These are phyloP conservation scores for Euphorbia celastroides DNA, from an alignment of 441 rosid species.

Conservation along the genomic window DNA sequence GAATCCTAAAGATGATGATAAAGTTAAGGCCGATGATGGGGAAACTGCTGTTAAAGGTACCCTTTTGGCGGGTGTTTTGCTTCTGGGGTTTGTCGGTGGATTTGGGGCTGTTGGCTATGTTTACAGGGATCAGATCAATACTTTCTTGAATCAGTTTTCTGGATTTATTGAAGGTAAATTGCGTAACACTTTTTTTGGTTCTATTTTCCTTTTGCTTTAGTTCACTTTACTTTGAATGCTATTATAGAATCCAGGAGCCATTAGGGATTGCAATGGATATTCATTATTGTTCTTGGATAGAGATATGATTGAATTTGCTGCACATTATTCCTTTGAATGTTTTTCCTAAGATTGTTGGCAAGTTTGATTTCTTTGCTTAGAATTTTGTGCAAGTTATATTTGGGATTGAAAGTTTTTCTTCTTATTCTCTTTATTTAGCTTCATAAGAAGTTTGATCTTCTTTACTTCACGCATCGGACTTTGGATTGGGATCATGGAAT, in stretches of 20 bases:
- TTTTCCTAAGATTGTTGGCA: too few relatives aligned
- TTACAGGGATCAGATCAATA: constrained; percentile 78
- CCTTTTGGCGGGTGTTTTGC: constrained; percentile 74
- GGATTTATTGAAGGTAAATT: constrained; percentile 70
- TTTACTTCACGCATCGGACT: background rate
- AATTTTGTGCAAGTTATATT: background rate
- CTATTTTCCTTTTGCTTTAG: background rate
- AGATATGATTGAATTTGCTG: background rate
- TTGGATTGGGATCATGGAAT: background rate
- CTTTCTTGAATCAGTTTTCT: constrained; percentile 70
- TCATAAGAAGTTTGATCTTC: background rate
- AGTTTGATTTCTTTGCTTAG: constrained; percentile 6
- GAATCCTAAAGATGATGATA: constrained; percentile 42
- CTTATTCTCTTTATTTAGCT: background rate
- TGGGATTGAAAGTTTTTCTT: background rate
- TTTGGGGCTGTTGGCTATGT: constrained; percentile 65
- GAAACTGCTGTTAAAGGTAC: constrained; percentile 75
- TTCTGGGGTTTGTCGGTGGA: constrained; percentile 83
- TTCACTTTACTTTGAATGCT: background rate
- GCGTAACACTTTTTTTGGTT: background rate
- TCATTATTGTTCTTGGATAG: background rate
- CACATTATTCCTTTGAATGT: background rate
- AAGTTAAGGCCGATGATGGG: constrained; percentile 27
- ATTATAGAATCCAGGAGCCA: background rate
- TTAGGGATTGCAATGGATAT: background rate